Conservation (phyloP, 768 basidiomycete genomes). For the Rhizopogon salebrosus region DNA sequence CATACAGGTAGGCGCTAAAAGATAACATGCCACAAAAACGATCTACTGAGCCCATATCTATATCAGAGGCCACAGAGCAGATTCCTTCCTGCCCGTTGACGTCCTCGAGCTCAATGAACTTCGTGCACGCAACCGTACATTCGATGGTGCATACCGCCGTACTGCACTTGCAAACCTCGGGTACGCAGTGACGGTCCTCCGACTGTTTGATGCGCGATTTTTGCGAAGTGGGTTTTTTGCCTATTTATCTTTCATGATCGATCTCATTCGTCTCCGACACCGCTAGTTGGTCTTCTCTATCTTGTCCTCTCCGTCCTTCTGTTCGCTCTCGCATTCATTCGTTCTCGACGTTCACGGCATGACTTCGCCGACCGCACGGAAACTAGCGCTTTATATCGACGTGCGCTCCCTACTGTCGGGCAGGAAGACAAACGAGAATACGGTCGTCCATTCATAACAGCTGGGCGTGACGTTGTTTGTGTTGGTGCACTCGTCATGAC, state of each 20-base stretch:
- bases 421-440: conserved; percentile 59
- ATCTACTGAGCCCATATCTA: not conserved
- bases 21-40: not conserved
- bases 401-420: conserved; percentile 50
- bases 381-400: conserved; percentile 20
- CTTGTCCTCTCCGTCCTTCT: conserved; percentile 57
- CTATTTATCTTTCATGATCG: not conserved
- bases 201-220: conserved; percentile 75
- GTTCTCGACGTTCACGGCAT: conserved; percentile 62
- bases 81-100: conserved; percentile 50
- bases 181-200: conserved; percentile 67
- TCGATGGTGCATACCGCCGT: conserved; percentile 76
- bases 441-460: conserved; percentile 75
- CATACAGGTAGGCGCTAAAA: conserved; percentile 20
- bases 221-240: conserved; percentile 51
- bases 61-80: conserved; percentile 38
- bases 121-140: conserved; percentile 76
- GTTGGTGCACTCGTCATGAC: conserved; percentile 56
- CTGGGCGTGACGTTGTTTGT: conserved; percentile 67
- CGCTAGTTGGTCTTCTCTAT: conserved; percentile 61
- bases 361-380: conserved; percentile 65
- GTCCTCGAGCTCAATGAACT: conserved; percentile 65
- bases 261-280: too few species aligned
- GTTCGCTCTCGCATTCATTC: conserved; percentile 51
- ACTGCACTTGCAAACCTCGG: conserved; percentile 72